Conservation (phyloP, 805 yeast genomes). For the Kodamaea kaohsiungensis region DNA sequence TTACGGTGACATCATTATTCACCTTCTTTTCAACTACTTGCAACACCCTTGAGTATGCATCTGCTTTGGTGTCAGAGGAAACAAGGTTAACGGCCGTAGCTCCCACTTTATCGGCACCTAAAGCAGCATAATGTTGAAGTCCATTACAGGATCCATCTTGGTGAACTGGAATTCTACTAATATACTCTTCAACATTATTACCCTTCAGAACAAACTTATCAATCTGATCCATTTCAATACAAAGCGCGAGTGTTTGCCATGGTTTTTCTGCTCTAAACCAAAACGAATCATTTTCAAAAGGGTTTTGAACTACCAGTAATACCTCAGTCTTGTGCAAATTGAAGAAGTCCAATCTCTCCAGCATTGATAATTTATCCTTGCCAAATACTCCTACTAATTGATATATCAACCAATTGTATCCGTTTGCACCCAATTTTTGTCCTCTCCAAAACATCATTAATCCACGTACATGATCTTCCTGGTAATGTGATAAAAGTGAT, state of each 20-base stretch:
- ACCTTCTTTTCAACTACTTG: constrained; percentile 14
- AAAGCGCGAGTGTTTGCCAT: constrained; percentile 39
- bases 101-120: constrained; percentile 38
- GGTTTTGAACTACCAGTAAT: constrained; percentile 28
- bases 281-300: constrained; percentile 15
- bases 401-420: constrained; percentile 40
- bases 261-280: constrained; percentile 47
- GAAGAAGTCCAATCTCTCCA: constrained; percentile 28
- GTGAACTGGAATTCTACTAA: constrained; percentile 38
- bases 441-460: constrained; percentile 40
- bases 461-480: constrained; percentile 35
- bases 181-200: constrained; percentile 21
- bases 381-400: constrained; percentile 40
- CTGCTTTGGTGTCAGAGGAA: constrained; percentile 17
- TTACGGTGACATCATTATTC: constrained; percentile 6
- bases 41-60: constrained; percentile 36
- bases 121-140: constrained; percentile 47
- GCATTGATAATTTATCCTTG: constrained; percentile 25
- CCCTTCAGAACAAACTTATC: constrained; percentile 17
- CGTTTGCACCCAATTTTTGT: constrained; percentile 34
- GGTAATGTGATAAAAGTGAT: constrained; percentile 35
- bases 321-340: constrained; percentile 23
- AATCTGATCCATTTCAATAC: constrained; percentile 31
- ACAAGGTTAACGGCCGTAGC: constrained; percentile 41
- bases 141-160: constrained; percentile 50